Evolutionary conservation across 2,329 filamentous ascomycete species (phyloP), one percentile per base, ranked within the genome.

Genomic region (Teratosphaeria epicoccoides): DNA sequence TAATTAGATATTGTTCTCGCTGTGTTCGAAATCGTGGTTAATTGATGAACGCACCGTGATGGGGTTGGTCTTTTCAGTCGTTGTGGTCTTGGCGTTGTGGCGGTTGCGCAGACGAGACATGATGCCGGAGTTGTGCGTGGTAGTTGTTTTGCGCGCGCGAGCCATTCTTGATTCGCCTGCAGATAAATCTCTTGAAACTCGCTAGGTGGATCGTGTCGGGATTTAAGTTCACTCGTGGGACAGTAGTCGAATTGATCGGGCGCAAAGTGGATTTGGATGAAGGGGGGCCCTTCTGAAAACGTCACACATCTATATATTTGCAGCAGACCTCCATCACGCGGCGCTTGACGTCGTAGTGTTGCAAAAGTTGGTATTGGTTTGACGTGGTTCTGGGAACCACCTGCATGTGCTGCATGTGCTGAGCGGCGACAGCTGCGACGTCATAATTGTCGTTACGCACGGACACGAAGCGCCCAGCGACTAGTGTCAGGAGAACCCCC

Each of bases 71-170:
- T 69, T 71, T 23, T 71, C 70, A 2, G 52, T 57, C 40, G 73
- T 75, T 6, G 70, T 71, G 25, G 64, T 69, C 23, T 66, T 71
- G 10, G 68, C 68, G 61, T 64, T 68, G 20, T 67, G 63, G 40
- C 63, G 68, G 46, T 73, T 74, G 10, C 75, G 69, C 12, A 82
- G 73, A 50, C 77, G 74, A 49, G 74, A 75, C 70, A 80, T 75
- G 46, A 82, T 68, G 29, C 72, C 74, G 17, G 77, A 77, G 54
- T 76, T 75, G 29, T 68, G 72, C 40, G 69, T 64, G 37, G 58
- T 55, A 40, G 46, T 43, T 28, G 43, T 49, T 26, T 17, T 45
- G 49, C 40, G 43, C 11, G 58, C 56, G 50, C 53, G 56, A 46
- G 53, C 58, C 58, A 59, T 63, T 29, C 24, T 22, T 40, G 33